Evolutionary conservation across 1,284 basidiomycete species (phyloP), one percentile per base, ranked within the genome.

Genomic region (Sutorius eximius): DNA sequence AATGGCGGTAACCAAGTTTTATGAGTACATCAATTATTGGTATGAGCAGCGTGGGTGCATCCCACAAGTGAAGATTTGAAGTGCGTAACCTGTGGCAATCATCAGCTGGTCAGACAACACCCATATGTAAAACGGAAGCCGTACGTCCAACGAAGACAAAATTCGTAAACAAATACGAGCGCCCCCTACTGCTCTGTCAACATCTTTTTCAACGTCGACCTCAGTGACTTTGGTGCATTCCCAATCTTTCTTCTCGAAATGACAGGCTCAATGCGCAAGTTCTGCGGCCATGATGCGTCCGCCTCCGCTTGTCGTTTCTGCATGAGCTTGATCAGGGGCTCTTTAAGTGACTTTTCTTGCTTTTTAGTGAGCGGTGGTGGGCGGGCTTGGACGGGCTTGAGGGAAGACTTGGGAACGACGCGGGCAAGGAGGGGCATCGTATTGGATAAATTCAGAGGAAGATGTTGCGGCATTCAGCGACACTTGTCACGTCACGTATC

Each of bases 211-310:
- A 24, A 24, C 22, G 22, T 24, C 22, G 22, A 24, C 22, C 22
- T 24, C 22, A 24, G 22, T 24, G 22, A 24, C 36, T 63, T 62
- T 18, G 70, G 69, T 1, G 76, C 69, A 15, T 71, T 71, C 38
- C 70, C 68, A 30, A 77, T 74, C 16, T 69, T 69, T 40, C 66
- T 68, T 60, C 64, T 74, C 27, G 70, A 65, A 34, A 77, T 50
- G 33, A 70, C 51, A 2, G 76, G 72, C 58, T 81, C 78, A 43
- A 80, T 75, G 36, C 79, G 74, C 48, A 80, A 68, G 49, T 80
- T 80, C 18, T 62, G 54, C 1, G 79, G 78, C 61, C 71, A 80
- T 29, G 61, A 61, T 3, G 59, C 59, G 5, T 77, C 77, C 1
- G 70, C 69, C 30, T 71, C 71, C 36, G 65, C 63, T 60, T 74